Percentiles rank a stretch among this genome's conserved stretches.
Conservation (phyloP, 78 protist genomes). For the Protostelium mycophagum region DNA sequence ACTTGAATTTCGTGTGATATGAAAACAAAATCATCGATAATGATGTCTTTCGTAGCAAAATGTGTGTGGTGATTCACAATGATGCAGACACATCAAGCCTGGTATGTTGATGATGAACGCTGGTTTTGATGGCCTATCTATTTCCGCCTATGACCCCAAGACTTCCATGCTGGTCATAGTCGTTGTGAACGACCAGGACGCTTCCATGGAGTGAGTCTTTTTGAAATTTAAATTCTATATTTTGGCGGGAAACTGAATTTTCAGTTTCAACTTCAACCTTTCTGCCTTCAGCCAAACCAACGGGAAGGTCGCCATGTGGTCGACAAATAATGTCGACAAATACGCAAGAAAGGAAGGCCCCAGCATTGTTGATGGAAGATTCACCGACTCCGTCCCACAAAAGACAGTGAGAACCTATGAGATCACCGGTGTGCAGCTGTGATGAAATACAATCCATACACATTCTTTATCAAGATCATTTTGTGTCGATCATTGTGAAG, state of each 20-base stretch:
- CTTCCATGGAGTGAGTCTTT: background rate
- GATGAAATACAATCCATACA: too few species aligned
- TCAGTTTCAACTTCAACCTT: background rate
- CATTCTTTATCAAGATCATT: too few species aligned
- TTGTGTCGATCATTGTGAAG: too few species aligned
- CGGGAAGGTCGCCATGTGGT: background rate
- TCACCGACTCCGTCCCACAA: background rate
- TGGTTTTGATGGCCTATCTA: background rate
- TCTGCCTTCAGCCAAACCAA: background rate
- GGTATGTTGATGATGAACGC: slow-evolving; percentile 4
- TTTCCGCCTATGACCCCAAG: background rate
- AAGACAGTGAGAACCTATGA: background rate
- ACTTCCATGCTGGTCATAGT: background rate
- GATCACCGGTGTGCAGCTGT: too few species aligned
- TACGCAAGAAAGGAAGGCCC: background rate
- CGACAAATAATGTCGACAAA: background rate
- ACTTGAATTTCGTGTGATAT: background rate
- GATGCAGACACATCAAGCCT: background rate
- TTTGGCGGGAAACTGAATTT: background rate
- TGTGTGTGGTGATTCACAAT: background rate
- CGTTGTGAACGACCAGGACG: background rate
- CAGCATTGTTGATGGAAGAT: background rate
- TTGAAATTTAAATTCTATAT: too few species aligned
- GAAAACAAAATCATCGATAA: background rate
- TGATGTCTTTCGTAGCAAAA: background rate